These are phyloP conservation scores for Yamadazyma sp. DNA, from an alignment of 1,139 yeast genomes.

Conservation along the genomic window DNA sequence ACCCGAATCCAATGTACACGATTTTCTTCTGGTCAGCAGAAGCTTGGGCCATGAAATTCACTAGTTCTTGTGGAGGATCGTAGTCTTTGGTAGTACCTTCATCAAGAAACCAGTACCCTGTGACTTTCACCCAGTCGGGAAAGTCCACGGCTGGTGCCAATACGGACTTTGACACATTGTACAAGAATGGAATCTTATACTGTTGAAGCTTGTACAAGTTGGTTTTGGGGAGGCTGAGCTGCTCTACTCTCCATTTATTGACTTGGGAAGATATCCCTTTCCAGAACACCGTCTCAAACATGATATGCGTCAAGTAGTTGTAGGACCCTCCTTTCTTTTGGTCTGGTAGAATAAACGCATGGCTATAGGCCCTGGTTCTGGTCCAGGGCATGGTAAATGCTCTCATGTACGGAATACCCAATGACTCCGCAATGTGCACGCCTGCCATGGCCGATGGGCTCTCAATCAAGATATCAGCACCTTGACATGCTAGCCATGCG, in stretches of 20 bases:
- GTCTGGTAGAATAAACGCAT: conserved; percentile 93
- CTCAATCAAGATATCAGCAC: conserved; percentile 80
- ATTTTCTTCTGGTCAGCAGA: conserved; percentile 59
- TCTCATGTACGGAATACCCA: conserved; percentile 84
- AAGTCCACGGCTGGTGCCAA: conserved; percentile 93
- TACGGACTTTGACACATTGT: conserved; percentile 83
- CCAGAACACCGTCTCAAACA: conserved; percentile 93
- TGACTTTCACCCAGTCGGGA: conserved; percentile 90
- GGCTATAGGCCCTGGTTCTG: conserved; percentile 90
- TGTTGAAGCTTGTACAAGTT: conserved; percentile 71
- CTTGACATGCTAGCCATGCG: conserved; percentile 86
- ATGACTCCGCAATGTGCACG: conserved; percentile 89
- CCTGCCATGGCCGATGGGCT: conserved; percentile 97
- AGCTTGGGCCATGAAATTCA: conserved; percentile 65
- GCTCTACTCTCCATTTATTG: conserved; percentile 79
- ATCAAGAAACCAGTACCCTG: conserved; percentile 94
- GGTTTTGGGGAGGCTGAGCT: conserved; percentile 65
- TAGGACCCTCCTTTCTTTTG: conserved; percentile 91
- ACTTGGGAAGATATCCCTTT: conserved; percentile 88
- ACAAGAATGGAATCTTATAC: conserved; percentile 79
- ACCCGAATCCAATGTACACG: conserved; percentile 93
- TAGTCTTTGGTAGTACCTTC: conserved; percentile 61
- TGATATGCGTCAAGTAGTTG: conserved; percentile 85
- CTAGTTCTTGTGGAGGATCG: conserved; percentile 61
- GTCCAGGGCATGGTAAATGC: conserved; percentile 99